Base-by-base conservation (phyloP, 257 asterid species). In the Petunia secreta region DNA sequence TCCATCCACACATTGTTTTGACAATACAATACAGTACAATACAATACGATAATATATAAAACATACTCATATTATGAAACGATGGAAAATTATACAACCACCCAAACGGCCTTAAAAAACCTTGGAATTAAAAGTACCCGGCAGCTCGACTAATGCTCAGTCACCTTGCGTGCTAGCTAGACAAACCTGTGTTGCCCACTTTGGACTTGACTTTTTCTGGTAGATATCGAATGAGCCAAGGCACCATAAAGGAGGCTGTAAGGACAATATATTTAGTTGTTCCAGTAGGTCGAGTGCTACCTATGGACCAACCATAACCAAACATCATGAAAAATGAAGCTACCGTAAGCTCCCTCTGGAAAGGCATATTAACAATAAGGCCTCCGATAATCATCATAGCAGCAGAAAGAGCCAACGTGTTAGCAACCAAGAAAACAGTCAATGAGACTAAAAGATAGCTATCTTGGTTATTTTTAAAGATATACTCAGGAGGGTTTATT, bases 341-440 rank as follows among this genome's bases (percentile, higher is more conserved):
- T 34, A 80, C 14, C 1, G 64, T 36, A 8, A 84, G 84, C 84
- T 84, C 87, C 46, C 85, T 81, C 9, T 78, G 85, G 16, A 77
- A 81, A 3, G 87, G 85, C 34, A 81, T 59, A n/a, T 81, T 81
- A 6, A 1, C n/a, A 5, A 73, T 84, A 2, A 80, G 57, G 43
- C 81, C 62, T 46, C 62, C 82, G 13, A 77, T 62, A 43, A 76
- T 67, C 79, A 75, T 80, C 4, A 37, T 10, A 2, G 87, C 40
- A 0, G 87, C 55, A 0, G 78, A 39, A 80, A 84, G 71, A 0
- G 82, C 84, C 6, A 84, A 34, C 4, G 82, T n/a, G 43, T 84
- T 84, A 11, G 73, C 82, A 41, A 50, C 63, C 77, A 77, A 52
- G 62, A 80, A 84, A 40, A 69, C 60, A 1, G 77, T 76, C 7